Evolutionary conservation across 2,329 filamentous ascomycete genomes (phyloP), one percentile per base, ranked within the genome.

Genomic region (Cadophora gregata): DNA sequence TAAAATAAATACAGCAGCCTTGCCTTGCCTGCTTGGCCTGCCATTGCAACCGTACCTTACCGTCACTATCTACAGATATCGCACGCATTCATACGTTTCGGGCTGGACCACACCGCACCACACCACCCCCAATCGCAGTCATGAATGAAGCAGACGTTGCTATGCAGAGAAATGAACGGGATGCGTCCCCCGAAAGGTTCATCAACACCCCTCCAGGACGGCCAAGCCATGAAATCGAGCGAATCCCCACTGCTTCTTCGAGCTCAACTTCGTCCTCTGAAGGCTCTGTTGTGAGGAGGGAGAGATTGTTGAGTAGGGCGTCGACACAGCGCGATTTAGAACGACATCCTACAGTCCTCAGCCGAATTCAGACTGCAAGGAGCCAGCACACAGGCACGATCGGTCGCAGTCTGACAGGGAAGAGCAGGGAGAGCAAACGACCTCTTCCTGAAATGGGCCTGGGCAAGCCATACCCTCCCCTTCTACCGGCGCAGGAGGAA

Each of bases 311-410:
- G 79, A 88, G 85, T 74, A 83, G 88, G 62, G 76, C 88, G n/a
- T 83, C 87, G 5, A 92, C 90, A 4, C 84, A 88, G 69, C 80
- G 82, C 72, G 90, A 93, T 74, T 83, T 93, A 47, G 90, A 92
- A 76, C 83, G 89, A 65, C 86, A 92, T 71, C 86, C 86, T 21
- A 92, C 90, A 9, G 89, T 86, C 63, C 81, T 94, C 67, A 87
- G 86, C 76, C 86, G 91, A 45, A 93, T 94, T 69, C 85, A 90
- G 55, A 93, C 91, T 4, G 85, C 87, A 42, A 81, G 86, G 59
- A 90, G 87, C 70, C 91, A 93, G 77, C 90, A 93, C 77, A 86
- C 83, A 69, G 84, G 80, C 63, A 94, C 91, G 2, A 91, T 94
- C n/a, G 91, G 91, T 16, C 80, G 78, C 59, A 80, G 80, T 66